Conservation (phyloP, 139 green algal genomes). For the Coccomyxa sp. region DNA sequence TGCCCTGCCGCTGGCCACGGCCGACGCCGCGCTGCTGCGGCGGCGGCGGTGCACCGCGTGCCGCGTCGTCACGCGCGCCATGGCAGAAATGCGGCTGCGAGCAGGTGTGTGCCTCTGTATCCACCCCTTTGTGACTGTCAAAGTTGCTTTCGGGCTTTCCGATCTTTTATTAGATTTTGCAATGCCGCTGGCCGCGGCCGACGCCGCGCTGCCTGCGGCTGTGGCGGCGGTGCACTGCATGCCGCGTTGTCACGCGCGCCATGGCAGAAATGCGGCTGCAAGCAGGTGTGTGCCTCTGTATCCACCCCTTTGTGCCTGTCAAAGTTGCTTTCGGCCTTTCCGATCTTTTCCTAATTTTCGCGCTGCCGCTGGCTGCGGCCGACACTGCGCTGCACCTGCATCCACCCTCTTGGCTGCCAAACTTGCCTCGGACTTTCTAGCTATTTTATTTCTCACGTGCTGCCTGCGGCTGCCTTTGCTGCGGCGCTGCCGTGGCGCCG, state of each 20-base stretch:
- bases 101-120: neutral
- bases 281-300: neutral
- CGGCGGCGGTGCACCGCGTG: slow-evolving; percentile 33
- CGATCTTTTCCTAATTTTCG: no score
- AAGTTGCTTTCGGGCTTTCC: no score
- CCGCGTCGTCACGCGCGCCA: neutral
- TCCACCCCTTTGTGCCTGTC: no score
- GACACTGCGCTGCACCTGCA: no score
- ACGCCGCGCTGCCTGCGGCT: slow-evolving; percentile 32
- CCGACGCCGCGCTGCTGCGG: slow-evolving; percentile 28
- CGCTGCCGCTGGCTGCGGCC: no score
- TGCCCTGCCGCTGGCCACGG: slow-evolving; percentile 41
- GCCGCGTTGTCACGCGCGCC: neutral
- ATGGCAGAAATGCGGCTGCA: neutral
- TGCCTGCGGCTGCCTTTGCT: no score
- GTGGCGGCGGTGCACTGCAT: slow-evolving; percentile 33
- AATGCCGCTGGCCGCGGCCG: slow-evolving; percentile 40
- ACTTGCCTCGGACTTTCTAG: no score
- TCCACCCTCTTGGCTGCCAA: no score
- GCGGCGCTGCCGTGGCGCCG: slow-evolving; percentile 32
- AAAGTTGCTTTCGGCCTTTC: no score
- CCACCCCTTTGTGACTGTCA: no score
- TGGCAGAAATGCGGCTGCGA: neutral
- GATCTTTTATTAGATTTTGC: no score
- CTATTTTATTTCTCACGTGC: no score